Evolutionary conservation across 2,329 filamentous ascomycete genomes (phyloP).

Genomic region (Endothia cerciana): DNA sequence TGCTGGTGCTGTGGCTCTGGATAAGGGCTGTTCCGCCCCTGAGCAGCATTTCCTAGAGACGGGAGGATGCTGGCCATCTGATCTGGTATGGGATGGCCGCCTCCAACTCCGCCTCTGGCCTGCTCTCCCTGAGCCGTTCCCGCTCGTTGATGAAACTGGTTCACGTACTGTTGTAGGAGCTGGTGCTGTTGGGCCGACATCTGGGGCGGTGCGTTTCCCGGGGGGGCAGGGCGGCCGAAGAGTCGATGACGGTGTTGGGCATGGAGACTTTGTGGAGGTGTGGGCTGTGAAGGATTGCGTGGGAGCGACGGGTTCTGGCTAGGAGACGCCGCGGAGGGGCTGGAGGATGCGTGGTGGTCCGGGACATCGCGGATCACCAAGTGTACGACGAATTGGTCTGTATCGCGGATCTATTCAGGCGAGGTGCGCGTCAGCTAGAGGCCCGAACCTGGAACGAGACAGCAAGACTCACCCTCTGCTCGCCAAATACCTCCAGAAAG

Average conservation of each 20-base stretch:
- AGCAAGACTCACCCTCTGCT: slow-evolving; percentile 50
- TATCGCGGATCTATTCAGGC: slow-evolving; percentile 44
- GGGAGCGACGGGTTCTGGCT: slow-evolving; percentile 32
- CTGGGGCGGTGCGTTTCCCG: slow-evolving; percentile 22
- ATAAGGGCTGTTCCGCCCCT: slow-evolving; percentile 38
- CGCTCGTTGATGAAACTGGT: slow-evolving; percentile 47
- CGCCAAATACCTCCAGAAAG: slow-evolving; percentile 60
- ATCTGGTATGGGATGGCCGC: slow-evolving; percentile 48
- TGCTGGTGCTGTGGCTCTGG: slow-evolving; percentile 42
- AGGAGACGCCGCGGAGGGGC: slow-evolving; percentile 31
- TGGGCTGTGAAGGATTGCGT: slow-evolving; percentile 23
- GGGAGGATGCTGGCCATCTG: slow-evolving; percentile 27
- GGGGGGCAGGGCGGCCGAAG: slow-evolving; percentile 11
- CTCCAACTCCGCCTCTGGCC: slow-evolving; percentile 44
- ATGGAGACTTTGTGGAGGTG: slow-evolving; percentile 19
- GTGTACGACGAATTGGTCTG: slow-evolving; percentile 57
- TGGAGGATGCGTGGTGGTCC: slow-evolving; percentile 37
- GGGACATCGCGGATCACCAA: slow-evolving; percentile 51
- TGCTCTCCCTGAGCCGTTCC: slow-evolving; percentile 50
- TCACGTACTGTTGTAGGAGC: slow-evolving; percentile 50
- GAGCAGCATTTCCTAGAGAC: slow-evolving; percentile 32
- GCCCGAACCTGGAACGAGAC: background rate
- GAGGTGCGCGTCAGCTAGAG: slow-evolving; percentile 11
- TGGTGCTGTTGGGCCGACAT: slow-evolving; percentile 43
- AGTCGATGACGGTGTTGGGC: slow-evolving; percentile 3